Base-by-base conservation (phyloP, 306 rosid species). In the Cucurbita argyrosperma region DNA sequence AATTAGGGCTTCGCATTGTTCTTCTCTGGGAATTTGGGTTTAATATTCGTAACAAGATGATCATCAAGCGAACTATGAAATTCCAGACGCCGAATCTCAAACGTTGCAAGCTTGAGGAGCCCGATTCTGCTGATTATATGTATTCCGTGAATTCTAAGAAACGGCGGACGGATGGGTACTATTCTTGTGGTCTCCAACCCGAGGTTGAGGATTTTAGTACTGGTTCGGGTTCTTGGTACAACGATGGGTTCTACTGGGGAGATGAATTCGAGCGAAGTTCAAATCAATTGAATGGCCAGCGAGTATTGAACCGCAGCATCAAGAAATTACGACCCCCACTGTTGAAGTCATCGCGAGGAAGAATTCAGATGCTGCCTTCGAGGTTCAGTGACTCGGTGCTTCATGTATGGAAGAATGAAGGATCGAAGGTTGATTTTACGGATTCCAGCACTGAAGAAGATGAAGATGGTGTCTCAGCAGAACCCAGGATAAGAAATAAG, bases 81-180 rank as follows among this genome's bases (percentile, higher is more conserved):
- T 60, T 78, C 30, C 96, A 91, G 82, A 85, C 89, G 90, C 96
- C 96, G 83, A 94, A 88, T 71, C 63, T 90, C 61, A 94, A 94
- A 63, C 88, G 96, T 16, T 91, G 97, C 79, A 82, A 83, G 82
- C 80, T 89, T 61, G 96, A 90, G 49, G 87, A 83, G 63, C 72
- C 76, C 1, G 88, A 79, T 76, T 80, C 82, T 6, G 86, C 82
- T 45, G 87, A 80, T 38, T 79, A 57, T 66, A 81, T 51, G 35
- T 80, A 47, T 76, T 75, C 82, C 30, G 85, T 53, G 80, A 76
- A 58, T 82, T 76, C 80, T 52, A 89, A 91, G 87, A 89, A 87
- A 90, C 83, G 72, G 75, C 84, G 61, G 60, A 74, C 72, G 55
- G 83, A 76, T 72, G 92, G 79, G 53, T 81, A 56, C 71, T 51